Percentiles rank a stretch among this genome's conserved stretches.
Evolutionary conservation across 306 rosid genomes (phyloP).

Genomic region (Senna siamea): DNA sequence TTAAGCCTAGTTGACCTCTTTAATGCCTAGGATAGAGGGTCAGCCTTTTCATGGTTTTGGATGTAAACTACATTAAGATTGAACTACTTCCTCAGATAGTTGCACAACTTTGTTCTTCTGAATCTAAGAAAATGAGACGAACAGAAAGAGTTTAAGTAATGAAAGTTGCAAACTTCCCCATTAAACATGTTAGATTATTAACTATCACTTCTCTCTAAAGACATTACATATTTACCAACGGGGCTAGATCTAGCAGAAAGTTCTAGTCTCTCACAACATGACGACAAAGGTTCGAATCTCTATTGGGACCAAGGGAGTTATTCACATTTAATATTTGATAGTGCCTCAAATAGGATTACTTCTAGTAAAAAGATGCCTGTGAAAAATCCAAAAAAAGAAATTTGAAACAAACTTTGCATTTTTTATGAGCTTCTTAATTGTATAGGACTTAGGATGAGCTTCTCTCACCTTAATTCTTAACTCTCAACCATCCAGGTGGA

Average conservation of each 20-base stretch:
- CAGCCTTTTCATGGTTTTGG: not conserved
- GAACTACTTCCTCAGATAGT: not conserved
- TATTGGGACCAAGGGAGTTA: no score
- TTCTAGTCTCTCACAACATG: no score
- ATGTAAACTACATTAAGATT: not conserved
- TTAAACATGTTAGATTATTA: not conserved
- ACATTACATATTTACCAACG: no score
- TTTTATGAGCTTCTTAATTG: slow-evolving; percentile 16
- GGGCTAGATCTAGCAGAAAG: no score
- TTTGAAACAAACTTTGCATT: slow-evolving; percentile 4
- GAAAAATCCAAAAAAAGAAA: no score
- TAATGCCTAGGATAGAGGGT: not conserved
- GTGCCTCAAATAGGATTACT: no score
- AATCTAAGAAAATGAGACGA: not conserved
- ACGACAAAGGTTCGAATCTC: no score
- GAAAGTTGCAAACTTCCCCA: not conserved
- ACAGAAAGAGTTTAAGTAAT: not conserved
- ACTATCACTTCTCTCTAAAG: no score
- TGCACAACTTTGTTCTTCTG: slow-evolving; percentile 1
- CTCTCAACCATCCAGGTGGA: slow-evolving; percentile 56
- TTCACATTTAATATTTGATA: no score
- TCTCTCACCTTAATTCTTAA: slow-evolving; percentile 20
- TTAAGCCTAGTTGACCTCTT: slow-evolving; percentile 14
- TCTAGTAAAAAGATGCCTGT: no score
- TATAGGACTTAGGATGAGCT: slow-evolving; percentile 1